Evolutionary conservation across 306 rosid genomes (phyloP).

Genomic region (Arachis hypogaea): DNA sequence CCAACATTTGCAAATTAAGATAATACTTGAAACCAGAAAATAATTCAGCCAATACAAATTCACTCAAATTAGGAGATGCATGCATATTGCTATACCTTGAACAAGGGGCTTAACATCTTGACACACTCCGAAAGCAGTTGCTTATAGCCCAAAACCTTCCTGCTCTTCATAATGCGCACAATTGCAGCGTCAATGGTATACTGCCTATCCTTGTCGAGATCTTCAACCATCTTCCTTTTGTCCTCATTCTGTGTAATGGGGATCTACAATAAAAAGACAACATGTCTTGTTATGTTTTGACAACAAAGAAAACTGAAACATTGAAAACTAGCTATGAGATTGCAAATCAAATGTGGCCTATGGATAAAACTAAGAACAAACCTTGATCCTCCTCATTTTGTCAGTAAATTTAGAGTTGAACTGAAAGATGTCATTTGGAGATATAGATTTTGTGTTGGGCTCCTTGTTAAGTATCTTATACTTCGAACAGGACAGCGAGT

Average conservation of each 20-base stretch:
- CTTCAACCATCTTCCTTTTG: conserved; percentile 74
- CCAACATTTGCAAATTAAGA: conserved; percentile 1
- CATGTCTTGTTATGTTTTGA: neutral
- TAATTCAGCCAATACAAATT: conserved; percentile 1
- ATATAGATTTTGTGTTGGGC: conserved; percentile 63
- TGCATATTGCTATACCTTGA: conserved; percentile 59
- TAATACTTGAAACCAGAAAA: conserved; percentile 8
- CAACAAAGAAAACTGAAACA: neutral
- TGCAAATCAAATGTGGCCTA: neutral
- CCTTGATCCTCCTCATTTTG: conserved; percentile 85
- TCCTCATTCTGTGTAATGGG: conserved; percentile 85
- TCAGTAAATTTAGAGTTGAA: conserved; percentile 81
- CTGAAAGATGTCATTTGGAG: conserved; percentile 60
- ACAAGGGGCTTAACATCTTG: conserved; percentile 71
- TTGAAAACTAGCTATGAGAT: neutral
- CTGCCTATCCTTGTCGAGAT: conserved; percentile 81
- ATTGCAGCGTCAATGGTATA: conserved; percentile 88
- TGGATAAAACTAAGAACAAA: conserved; percentile 31
- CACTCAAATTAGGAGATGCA: neutral
- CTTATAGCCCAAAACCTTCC: conserved; percentile 69
- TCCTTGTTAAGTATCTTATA: conserved; percentile 82
- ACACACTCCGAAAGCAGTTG: conserved; percentile 76
- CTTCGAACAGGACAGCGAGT: conserved; percentile 86
- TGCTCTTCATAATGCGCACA: conserved; percentile 85
- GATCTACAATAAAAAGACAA: conserved; percentile 43